These are phyloP conservation scores for Chytriomyces confervae DNA, from an alignment of 192 early-diverging fungal genomes.

Conservation along the genomic window DNA sequence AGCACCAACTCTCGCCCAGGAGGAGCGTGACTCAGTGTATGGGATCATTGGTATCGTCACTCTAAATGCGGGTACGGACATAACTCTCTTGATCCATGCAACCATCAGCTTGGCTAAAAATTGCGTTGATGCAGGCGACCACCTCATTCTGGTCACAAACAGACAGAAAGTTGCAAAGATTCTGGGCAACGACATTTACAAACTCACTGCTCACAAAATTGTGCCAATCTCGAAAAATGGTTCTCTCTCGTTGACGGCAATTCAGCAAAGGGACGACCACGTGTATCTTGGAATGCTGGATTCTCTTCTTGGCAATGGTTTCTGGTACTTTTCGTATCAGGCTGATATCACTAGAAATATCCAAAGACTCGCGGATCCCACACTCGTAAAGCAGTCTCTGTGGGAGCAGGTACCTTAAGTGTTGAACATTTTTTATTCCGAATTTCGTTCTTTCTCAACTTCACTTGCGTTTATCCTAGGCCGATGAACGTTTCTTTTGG, in stretches of 20 bases:
- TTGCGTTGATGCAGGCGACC: constrained; percentile 63
- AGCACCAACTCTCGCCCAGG: constrained; percentile 51
- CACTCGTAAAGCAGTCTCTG: constrained; percentile 52
- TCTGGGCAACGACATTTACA: constrained; percentile 66
- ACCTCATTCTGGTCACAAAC: constrained; percentile 77
- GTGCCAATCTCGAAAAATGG: constrained; percentile 37
- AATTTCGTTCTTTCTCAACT: not conserved
- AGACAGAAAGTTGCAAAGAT: constrained; percentile 67
- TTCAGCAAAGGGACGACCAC: constrained; percentile 65
- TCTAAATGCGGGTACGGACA: constrained; percentile 68
- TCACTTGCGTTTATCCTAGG: constrained; percentile 45
- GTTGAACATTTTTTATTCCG: not conserved
- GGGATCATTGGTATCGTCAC: constrained; percentile 77
- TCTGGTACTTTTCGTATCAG: constrained; percentile 85
- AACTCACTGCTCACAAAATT: constrained; percentile 56
- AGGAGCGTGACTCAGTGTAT: constrained; percentile 61
- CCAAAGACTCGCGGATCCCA: constrained; percentile 22
- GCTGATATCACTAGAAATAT: constrained; percentile 82
- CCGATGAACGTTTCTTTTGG: constrained; percentile 96
- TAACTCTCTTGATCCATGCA: not conserved
- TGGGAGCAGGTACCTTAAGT: constrained; percentile 20
- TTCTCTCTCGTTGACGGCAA: constrained; percentile 13
- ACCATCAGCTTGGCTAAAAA: not conserved
- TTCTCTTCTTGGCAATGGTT: constrained; percentile 53
- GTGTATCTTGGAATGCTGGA: constrained; percentile 67